Evolutionary conservation across 164 flowering plant genomes (phyloP).

Genomic region (Stephania japonica): DNA sequence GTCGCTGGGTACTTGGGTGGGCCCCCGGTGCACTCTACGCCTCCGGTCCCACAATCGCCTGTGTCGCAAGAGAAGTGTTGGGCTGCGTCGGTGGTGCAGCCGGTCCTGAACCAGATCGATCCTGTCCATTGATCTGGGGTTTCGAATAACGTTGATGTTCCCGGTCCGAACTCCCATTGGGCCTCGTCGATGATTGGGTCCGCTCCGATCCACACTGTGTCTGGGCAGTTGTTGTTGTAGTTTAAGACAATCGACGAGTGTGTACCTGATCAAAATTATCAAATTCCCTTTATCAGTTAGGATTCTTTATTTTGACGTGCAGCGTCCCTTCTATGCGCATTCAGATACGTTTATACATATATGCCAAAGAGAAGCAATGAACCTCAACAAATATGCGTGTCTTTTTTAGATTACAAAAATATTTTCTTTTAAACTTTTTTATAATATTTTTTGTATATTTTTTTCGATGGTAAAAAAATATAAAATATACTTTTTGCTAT

Average conservation of each 20-base stretch:
- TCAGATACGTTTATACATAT: neutral
- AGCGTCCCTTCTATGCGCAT: too few relatives aligned
- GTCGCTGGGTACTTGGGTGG: neutral
- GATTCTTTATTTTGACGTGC: too few relatives aligned
- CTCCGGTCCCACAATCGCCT: neutral
- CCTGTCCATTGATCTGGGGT: slow-evolving; percentile 6
- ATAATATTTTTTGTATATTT: too few relatives aligned
- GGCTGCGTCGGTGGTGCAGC: neutral
- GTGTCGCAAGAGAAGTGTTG: neutral
- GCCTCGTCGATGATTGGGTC: neutral
- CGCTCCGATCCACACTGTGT: neutral
- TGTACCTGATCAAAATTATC: neutral
- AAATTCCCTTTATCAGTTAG: neutral
- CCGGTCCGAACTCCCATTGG: neutral
- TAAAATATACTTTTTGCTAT: too few relatives aligned
- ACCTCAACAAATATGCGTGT: too few relatives aligned
- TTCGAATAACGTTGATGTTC: neutral
- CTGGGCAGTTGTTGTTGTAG: neutral
- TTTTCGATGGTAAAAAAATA: too few relatives aligned
- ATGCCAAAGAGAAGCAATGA: neutral
- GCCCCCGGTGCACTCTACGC: neutral
- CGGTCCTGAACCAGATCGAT: slow-evolving; percentile 3
- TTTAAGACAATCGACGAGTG: neutral
- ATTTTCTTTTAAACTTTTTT: too few relatives aligned
- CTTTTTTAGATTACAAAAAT: too few relatives aligned